Base-by-base conservation (phyloP, 2,329 filamentous ascomycete genomes). In the Elsinoe australis region DNA sequence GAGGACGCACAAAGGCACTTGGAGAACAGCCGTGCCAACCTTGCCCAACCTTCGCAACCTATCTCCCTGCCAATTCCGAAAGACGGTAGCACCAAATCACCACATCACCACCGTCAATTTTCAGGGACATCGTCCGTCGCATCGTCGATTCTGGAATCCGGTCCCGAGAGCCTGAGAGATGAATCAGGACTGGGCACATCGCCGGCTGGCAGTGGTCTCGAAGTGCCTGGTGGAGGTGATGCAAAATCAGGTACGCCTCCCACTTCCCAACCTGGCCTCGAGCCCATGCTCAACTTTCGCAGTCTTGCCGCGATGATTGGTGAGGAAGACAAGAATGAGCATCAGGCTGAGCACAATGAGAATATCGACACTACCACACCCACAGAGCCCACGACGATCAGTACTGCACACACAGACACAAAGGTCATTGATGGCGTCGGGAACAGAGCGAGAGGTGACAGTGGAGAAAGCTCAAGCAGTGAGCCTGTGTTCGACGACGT, bases 251-350 rank as follows among this genome's bases (percentile, higher is more conserved):
- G 59, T 32, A 65, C 70, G 5, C 74, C 76, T 18, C 69, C 73
- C 3, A 71, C 73, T 10, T 67, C n/a, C n/a, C n/a, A n/a, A n/a
- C n/a, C n/a, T n/a, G n/a, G n/a, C n/a, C n/a, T n/a, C n/a, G 89
- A 95, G 61, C 79, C 87, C 2, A 80, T 95, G 77, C 92, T 94
- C 66, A 95, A 95, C 64, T 95, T 95, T 61, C 76, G 81, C 49
- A 95, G 87, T 56, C 69, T 96, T 17, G 85, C 87, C 1, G 85
- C 87, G 53, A 86, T 94, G 63, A 85, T 95, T 22, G 85, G 82
- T 0, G 79, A 76, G 31, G 75, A 80, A 42, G 76, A 80, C 33
- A 72, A 74, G 49, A 61, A 60, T 6, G 63, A 58, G 22, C 36
- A 50, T 29, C 57, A 56, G n/a, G 53, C 62, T 42, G 63, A 68